Evolutionary conservation across 495 filamentous ascomycete species (phyloP), one percentile per base, ranked within the genome.

Genomic region (Margaritispora aquatica): DNA sequence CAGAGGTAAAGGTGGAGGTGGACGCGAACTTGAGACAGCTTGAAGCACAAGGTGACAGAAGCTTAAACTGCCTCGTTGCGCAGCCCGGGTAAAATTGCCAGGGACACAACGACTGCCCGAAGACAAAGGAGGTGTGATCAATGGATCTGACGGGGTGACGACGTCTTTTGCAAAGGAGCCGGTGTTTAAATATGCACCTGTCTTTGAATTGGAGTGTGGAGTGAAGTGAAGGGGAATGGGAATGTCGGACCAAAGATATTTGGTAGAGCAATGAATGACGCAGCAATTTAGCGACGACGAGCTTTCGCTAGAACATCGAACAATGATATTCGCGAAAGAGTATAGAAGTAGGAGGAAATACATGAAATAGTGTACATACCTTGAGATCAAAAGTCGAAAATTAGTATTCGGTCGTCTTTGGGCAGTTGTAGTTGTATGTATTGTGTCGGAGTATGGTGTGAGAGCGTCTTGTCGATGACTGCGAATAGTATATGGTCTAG

Each of bases 21-120:
- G 41, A 55, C 19, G 58, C 63, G 58, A 65, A 58, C 54, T 54
- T 66, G 63, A 66, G 60, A 66, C 59, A 58, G 22, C 31, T 46
- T 56, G 59, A 58, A 62, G 63, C 59, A 65, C 55, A 46, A 61
- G 56, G 60, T 63, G 59, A 63, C 63, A 60, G 63, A 62, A 66
- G 60, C 60, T 63, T 63, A 57, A 58, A 63, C 59, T 62, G 38
- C 54, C 31, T 19, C 57, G 26, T 36, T 44, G 4, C 38, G 38
- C 29, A 34, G 15, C 29, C 29, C 29, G 29, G 7, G 7, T 34
- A 34, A 34, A 7, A 5, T 34, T 34, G 29, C 29, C 29, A 5
- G 7, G 5, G 7, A 15, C 29, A 15, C 5, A 7, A 5, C 5
- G 15, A 5, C 7, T 34, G 29, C 29, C 29, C 29, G 29, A 34